These are phyloP conservation scores for Hansenula lynferdii DNA, from an alignment of 1,139 yeast species.

Conservation along the genomic window DNA sequence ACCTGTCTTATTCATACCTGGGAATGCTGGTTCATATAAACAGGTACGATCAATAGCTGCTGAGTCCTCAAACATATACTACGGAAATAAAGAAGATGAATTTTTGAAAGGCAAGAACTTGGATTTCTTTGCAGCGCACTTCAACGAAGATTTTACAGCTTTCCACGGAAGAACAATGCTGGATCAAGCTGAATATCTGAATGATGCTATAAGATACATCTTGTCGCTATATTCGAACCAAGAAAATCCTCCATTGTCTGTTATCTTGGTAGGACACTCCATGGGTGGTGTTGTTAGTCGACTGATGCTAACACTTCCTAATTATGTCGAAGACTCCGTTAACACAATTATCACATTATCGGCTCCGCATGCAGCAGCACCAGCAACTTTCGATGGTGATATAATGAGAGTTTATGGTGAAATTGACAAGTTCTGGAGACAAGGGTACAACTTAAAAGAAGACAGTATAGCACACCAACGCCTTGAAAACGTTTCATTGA, in stretches of 20 bases:
- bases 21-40: slow-evolving; percentile 92
- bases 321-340: slow-evolving; percentile 64
- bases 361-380: slow-evolving; percentile 91
- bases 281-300: slow-evolving; percentile 97
- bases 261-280: slow-evolving; percentile 84
- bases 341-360: slow-evolving; percentile 85
- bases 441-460: slow-evolving; percentile 40
- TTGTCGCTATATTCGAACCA: slow-evolving; percentile 52
- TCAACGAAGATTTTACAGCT: slow-evolving; percentile 94
- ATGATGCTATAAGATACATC: slow-evolving; percentile 80
- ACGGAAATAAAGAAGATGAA: slow-evolving; percentile 27
- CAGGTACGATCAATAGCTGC: slow-evolving; percentile 95
- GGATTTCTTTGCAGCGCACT: slow-evolving; percentile 88
- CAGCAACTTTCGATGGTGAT: slow-evolving; percentile 94
- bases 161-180: slow-evolving; percentile 91
- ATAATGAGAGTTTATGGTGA: slow-evolving; percentile 67
- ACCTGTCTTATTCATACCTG: slow-evolving; percentile 92
- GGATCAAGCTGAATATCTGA: slow-evolving; percentile 91
- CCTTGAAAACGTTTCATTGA: slow-evolving; percentile 44
- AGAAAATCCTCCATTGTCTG: slow-evolving; percentile 52
- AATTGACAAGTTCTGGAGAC: slow-evolving; percentile 78
- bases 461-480: slow-evolving; percentile 34
- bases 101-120: slow-evolving; percentile 34
- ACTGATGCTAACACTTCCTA: slow-evolving; percentile 72
- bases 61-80: slow-evolving; percentile 51